A percentile compares a stretch with the other conserved stretches of the same genome.
phyloP scores from a whole-genome alignment of 1,284 basidiomycete species.

The Athelia sp. region DNA sequence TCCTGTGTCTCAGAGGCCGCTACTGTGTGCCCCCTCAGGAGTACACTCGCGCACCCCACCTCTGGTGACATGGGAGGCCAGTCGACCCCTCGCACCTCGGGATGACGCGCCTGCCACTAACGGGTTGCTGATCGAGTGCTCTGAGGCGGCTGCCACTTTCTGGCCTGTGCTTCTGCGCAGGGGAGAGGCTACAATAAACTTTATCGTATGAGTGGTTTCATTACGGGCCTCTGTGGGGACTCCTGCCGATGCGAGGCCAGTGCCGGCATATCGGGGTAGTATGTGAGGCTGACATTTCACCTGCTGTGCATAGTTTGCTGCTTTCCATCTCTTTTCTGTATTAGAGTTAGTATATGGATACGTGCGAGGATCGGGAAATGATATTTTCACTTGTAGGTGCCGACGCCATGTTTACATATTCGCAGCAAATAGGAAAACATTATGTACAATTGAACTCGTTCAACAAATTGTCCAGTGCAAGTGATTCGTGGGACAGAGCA shows the following conservation, averaged over 20 bases:
- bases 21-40: not conserved
- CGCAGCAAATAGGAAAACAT: no score
- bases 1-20: not conserved
- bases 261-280: conserved; percentile 66
- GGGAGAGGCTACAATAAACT: conserved; percentile 25
- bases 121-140: conserved; percentile 10
- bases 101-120: conserved; percentile 8
- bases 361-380: no score
- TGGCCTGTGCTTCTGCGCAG: conserved; percentile 1
- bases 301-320: no score
- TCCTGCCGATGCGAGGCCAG: conserved; percentile 62
- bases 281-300: conserved; percentile 60
- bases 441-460: no score
- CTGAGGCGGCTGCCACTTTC: conserved; percentile 8
- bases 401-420: no score
- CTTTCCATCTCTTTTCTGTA: no score
- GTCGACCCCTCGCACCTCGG: not conserved
- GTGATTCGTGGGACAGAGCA: no score
- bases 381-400: no score
- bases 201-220: conserved; percentile 33
- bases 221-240: conserved; percentile 65
- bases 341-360: no score
- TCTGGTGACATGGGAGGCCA: not conserved
- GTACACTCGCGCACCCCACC: not conserved
- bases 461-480: no score